phyloP scores from a whole-genome alignment of 2,329 filamentous ascomycete genomes.

The Thermoascus crustaceus region DNA sequence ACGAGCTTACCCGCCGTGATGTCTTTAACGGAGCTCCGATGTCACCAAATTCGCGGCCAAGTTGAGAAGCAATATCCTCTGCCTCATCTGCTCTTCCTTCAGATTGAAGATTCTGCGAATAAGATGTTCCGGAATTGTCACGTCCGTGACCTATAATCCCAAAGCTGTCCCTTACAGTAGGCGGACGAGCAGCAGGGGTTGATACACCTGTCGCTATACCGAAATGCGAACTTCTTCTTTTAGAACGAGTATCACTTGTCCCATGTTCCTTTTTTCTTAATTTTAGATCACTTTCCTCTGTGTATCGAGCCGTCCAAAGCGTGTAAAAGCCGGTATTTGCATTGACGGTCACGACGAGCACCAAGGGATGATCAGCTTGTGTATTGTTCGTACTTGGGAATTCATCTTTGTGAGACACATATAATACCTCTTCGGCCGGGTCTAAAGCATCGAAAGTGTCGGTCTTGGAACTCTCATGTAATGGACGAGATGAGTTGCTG shows the following conservation, averaged over 20 bases:
- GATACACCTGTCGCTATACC: slow-evolving; percentile 59
- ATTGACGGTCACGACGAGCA: slow-evolving; percentile 75
- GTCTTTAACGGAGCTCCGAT: slow-evolving; percentile 49
- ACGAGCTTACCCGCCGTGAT: slow-evolving; percentile 79
- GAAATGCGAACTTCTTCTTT: slow-evolving; percentile 58
- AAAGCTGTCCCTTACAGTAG: slow-evolving; percentile 69
- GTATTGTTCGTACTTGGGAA: slow-evolving; percentile 17
- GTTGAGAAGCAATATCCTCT: slow-evolving; percentile 57
- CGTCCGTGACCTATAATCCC: slow-evolving; percentile 44
- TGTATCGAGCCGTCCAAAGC: slow-evolving; percentile 75
- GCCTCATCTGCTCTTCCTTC: slow-evolving; percentile 47
- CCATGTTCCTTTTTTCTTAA: slow-evolving; percentile 40
- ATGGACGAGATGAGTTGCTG: slow-evolving; percentile 28
- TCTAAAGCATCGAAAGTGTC: slow-evolving; percentile 54
- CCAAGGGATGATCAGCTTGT: slow-evolving; percentile 46
- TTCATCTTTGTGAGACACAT: slow-evolving; percentile 63
- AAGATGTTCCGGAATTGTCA: slow-evolving; percentile 33
- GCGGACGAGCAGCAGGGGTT: slow-evolving; percentile 61
- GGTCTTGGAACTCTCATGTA: slow-evolving; percentile 20
- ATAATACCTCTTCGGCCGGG: slow-evolving; percentile 71
- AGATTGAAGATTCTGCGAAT: slow-evolving; percentile 29
- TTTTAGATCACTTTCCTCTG: slow-evolving; percentile 55
- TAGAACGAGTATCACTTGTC: slow-evolving; percentile 58
- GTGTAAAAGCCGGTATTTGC: slow-evolving; percentile 67
- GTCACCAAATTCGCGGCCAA: slow-evolving; percentile 59